These are phyloP conservation scores for Coemansia erecta DNA, from an alignment of 192 early-diverging fungal genomes.

Conservation along the genomic window DNA sequence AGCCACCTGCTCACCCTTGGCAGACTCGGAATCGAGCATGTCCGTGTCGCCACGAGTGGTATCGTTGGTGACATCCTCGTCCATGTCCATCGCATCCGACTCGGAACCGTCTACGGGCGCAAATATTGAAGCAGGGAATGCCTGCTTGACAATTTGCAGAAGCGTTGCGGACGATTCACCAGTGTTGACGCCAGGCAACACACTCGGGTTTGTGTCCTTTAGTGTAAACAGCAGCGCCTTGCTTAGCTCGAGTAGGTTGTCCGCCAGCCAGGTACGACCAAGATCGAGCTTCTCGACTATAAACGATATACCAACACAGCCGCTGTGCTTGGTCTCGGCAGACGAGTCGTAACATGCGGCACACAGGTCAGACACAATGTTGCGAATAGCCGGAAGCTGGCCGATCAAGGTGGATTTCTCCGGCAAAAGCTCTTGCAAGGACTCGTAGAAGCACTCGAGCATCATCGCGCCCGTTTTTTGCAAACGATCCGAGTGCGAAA, in stretches of 20 bases:
- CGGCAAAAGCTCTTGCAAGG: conserved; percentile 17
- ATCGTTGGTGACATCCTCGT: conserved; percentile 25
- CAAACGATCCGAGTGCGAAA: conserved; percentile 22
- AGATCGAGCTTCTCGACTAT: conserved; percentile 79
- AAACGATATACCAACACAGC: conserved; percentile 84
- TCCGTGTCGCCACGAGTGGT: background rate
- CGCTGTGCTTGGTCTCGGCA: conserved; percentile 84
- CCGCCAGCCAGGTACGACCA: conserved; percentile 88
- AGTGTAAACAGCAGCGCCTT: conserved; percentile 90
- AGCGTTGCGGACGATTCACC: conserved; percentile 32
- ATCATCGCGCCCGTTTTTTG: conserved; percentile 22
- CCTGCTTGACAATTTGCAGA: conserved; percentile 34
- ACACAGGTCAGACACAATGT: conserved; percentile 79
- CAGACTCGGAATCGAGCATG: background rate
- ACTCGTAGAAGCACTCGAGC: conserved; percentile 28
- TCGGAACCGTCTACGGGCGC: conserved; percentile 32
- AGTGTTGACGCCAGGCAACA: conserved; percentile 15
- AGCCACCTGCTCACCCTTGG: background rate
- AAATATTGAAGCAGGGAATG: conserved; percentile 37
- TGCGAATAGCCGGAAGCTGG: conserved; percentile 44
- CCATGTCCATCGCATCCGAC: conserved; percentile 35
- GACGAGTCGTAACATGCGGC: conserved; percentile 90
- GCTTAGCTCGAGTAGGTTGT: conserved; percentile 91
- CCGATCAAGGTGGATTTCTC: conserved; percentile 22
- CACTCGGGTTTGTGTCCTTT: conserved; percentile 67